Conservation (phyloP, 257 asterid species). For the Capsicum chinense region DNA sequence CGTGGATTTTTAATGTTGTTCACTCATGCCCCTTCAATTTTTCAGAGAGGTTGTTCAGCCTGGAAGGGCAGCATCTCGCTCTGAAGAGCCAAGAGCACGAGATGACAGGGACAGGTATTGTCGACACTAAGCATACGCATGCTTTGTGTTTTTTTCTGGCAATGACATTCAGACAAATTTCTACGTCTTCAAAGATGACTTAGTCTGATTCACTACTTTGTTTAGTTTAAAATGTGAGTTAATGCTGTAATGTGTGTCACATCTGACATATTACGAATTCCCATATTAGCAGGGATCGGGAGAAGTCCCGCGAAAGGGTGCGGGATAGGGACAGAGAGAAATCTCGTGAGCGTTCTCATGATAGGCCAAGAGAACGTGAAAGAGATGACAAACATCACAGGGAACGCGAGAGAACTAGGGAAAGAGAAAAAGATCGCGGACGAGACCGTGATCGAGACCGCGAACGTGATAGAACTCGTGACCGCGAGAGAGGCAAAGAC, state of each 20-base stretch:
- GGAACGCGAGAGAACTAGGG: slow-evolving; percentile 81
- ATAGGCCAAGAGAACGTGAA: slow-evolving; percentile 79
- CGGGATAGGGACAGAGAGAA: slow-evolving; percentile 70
- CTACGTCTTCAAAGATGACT: background rate
- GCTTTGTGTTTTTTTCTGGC: background rate
- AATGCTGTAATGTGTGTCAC: background rate
- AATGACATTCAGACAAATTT: background rate
- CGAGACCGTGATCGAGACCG: slow-evolving; percentile 53
- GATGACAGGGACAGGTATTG: slow-evolving; percentile 75
- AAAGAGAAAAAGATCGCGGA: slow-evolving; percentile 67
- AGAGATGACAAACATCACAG: slow-evolving; percentile 87
- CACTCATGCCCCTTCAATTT: slow-evolving; percentile 25
- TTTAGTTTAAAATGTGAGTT: background rate
- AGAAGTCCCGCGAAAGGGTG: slow-evolving; percentile 84
- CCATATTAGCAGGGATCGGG: slow-evolving; percentile 62
- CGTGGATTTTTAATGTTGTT: background rate
- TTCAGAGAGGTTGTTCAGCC: slow-evolving; percentile 78
- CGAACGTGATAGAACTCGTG: slow-evolving; percentile 62
- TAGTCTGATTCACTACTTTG: background rate
- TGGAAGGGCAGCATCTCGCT: slow-evolving; percentile 71
- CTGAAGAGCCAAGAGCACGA: slow-evolving; percentile 89
- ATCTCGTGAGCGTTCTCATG: slow-evolving; percentile 84
- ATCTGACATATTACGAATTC: background rate
- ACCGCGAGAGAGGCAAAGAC: slow-evolving; percentile 56
- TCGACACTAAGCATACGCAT: background rate